phyloP scores from a whole-genome alignment of 2,329 filamentous ascomycete genomes.

The Ascochyta koolunga region DNA sequence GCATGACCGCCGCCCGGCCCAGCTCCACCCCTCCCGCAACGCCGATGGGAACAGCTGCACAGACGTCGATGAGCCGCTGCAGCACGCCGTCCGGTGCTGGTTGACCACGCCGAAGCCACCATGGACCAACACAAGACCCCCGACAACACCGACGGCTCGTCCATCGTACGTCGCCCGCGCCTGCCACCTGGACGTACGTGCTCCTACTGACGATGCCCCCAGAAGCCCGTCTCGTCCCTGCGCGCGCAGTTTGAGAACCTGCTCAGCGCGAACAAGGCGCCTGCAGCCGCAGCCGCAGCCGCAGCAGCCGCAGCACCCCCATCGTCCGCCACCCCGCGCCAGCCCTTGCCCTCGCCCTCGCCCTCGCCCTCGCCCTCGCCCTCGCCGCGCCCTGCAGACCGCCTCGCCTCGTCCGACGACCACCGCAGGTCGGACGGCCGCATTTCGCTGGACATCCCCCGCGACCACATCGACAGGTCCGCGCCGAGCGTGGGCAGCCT shows the following conservation, averaged over 20 bases:
- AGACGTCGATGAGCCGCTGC: constrained; percentile 42
- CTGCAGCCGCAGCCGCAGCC: constrained; percentile 1
- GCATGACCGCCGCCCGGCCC: constrained; percentile 24
- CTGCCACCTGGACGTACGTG: too few relatives aligned
- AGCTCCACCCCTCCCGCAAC: constrained; percentile 21
- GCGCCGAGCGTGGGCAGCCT: constrained; percentile 46
- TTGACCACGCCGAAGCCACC: constrained; percentile 37
- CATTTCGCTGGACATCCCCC: constrained; percentile 52
- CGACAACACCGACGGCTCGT: constrained; percentile 75
- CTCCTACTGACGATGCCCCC: constrained; percentile 19
- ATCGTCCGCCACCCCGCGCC: constrained; percentile 30
- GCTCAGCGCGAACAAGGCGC: constrained; percentile 51
- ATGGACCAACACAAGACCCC: constrained; percentile 45
- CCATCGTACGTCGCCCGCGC: constrained; percentile 71
- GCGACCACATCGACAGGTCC: constrained; percentile 31
- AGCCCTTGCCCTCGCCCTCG: constrained; percentile 36
- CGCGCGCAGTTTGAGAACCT: constrained; percentile 83
- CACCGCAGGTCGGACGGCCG: constrained; percentile 40
- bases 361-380: constrained; percentile 33
- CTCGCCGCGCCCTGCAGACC: constrained; percentile 42
- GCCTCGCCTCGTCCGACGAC: constrained; percentile 39
- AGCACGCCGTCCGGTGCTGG: constrained; percentile 40
- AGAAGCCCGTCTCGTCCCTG: constrained; percentile 84
- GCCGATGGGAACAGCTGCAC: constrained; percentile 36
- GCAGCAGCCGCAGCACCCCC: too few relatives aligned